Evolutionary conservation across 176 grass and related monocot genomes (phyloP).

Genomic region (Thinopyrum elongatum): DNA sequence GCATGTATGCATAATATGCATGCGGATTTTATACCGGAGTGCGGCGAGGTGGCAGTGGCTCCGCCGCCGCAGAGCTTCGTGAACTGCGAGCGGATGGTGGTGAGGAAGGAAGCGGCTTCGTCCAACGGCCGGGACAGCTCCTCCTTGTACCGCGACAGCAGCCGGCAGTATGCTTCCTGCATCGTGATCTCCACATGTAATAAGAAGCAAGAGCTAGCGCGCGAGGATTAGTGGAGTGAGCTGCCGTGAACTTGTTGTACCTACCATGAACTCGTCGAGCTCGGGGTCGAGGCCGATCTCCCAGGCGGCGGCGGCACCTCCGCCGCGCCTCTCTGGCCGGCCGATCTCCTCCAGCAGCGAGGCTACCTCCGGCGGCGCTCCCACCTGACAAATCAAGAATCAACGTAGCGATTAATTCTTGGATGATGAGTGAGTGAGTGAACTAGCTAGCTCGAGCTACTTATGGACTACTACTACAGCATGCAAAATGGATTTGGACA

Average conservation of each 20-base stretch:
- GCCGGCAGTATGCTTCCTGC: constrained; percentile 83
- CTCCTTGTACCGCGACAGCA: constrained; percentile 79
- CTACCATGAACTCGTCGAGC: constrained; percentile 99
- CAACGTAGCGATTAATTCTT: not conserved
- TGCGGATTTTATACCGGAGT: constrained; percentile 23
- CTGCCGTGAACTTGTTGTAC: not conserved
- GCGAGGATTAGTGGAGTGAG: not conserved
- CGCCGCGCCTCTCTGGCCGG: constrained; percentile 36
- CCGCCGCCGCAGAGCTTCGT: constrained; percentile 61
- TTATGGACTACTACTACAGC: not conserved
- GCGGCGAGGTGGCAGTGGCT: constrained; percentile 23
- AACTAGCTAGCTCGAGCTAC: not conserved
- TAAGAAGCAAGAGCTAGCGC: constrained; percentile 13
- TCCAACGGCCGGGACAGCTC: constrained; percentile 84
- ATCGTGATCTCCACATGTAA: constrained; percentile 44
- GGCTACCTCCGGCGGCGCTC: constrained; percentile 74
- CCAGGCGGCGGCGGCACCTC: not conserved
- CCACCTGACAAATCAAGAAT: constrained; percentile 61
- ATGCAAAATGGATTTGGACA: not conserved
- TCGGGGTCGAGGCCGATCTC: constrained; percentile 81
- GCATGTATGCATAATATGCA: not conserved
- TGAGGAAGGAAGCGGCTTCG: constrained; percentile 88
- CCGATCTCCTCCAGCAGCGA: constrained; percentile 83
- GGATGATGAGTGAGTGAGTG: not conserved
- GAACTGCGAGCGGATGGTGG: constrained; percentile 74